Evolutionary conservation across 1,284 basidiomycete genomes (phyloP).

Genomic region (Trametes hirsuta): DNA sequence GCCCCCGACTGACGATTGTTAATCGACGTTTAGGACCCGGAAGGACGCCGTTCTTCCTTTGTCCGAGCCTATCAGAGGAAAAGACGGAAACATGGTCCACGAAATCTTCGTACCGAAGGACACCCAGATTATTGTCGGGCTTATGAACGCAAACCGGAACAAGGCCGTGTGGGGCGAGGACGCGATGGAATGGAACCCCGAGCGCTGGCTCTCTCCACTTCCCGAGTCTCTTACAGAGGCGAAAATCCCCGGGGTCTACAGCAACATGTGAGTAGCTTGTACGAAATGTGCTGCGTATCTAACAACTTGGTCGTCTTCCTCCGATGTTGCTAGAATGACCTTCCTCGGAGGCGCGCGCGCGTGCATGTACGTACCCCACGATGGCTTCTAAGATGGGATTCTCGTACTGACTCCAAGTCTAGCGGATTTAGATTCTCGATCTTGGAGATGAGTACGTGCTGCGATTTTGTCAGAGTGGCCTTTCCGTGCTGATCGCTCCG

Average conservation of each 20-base stretch:
- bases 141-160: conserved; percentile 23
- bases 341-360: conserved; percentile 28
- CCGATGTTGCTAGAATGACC: conserved; percentile 22
- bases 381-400: neutral
- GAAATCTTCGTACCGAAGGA: conserved; percentile 20
- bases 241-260: conserved; percentile 22
- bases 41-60: conserved; percentile 24
- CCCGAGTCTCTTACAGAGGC: conserved; percentile 14
- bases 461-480: neutral
- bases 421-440: neutral
- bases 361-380: conserved; percentile 22
- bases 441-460: neutral
- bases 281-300: neutral
- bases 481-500: neutral
- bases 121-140: conserved; percentile 15
- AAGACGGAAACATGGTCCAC: conserved; percentile 18
- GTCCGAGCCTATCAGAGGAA: conserved; percentile 17
- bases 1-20: neutral
- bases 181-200: conserved; percentile 28
- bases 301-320: neutral
- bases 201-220: conserved; percentile 25
- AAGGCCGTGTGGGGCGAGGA: conserved; percentile 29
- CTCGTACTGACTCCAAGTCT: neutral
- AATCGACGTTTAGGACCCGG: neutral
- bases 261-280: conserved; percentile 19